These are phyloP conservation scores for Ceratobasidium sp. DNA, from an alignment of 1,284 basidiomycete species.

Conservation along the genomic window DNA sequence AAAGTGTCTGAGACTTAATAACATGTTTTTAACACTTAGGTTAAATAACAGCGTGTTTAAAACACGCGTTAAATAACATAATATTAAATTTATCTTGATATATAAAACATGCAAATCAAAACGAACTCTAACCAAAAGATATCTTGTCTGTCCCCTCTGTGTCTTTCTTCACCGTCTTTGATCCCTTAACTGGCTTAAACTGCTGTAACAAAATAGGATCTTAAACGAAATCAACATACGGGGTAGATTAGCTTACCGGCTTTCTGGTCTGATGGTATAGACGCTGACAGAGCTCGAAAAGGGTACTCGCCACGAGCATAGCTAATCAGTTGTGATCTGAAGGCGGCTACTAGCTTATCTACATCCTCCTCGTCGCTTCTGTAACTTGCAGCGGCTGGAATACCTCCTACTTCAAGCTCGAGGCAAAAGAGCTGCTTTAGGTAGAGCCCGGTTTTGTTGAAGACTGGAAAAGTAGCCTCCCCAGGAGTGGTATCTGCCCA, in stretches of 20 bases:
- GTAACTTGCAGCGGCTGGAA: neutral
- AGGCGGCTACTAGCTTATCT: neutral
- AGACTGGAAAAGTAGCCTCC: neutral
- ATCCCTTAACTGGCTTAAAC: constrained; percentile 2
- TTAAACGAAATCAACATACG: neutral
- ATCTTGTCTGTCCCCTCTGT: neutral
- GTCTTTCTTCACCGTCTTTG: neutral
- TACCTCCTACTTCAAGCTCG: constrained; percentile 29
- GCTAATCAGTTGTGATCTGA: constrained; percentile 28
- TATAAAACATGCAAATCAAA: neutral
- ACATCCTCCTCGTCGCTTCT: neutral
- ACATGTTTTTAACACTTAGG: constrained; percentile 4
- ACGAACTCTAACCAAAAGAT: neutral
- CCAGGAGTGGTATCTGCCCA: too few relatives aligned
- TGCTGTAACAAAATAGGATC: neutral
- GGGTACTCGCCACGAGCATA: constrained; percentile 30
- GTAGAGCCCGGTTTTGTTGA: constrained; percentile 22
- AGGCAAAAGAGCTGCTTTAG: neutral
- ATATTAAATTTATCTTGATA: neutral
- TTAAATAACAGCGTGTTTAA: constrained; percentile 23
- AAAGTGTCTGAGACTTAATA: neutral
- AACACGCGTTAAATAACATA: constrained; percentile 22
- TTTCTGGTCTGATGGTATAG: neutral
- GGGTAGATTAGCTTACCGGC: neutral
- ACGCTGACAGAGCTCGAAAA: neutral